These are phyloP conservation scores for Coleophoma eucalyptorum DNA, from an alignment of 2,329 filamentous ascomycete species.

Conservation along the genomic window DNA sequence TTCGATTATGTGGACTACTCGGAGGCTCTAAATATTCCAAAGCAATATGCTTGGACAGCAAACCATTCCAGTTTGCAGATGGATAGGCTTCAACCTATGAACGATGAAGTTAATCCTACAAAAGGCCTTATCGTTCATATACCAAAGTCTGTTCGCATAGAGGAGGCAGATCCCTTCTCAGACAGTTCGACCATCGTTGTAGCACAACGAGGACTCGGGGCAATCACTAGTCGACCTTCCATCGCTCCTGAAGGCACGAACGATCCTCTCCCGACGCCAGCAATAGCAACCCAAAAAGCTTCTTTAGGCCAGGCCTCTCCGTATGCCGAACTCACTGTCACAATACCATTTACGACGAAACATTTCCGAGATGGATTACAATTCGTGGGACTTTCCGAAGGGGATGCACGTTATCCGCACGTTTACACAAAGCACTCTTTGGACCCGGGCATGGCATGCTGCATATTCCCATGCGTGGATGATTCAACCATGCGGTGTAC, in stretches of 20 bases:
- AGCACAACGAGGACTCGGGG: conserved; percentile 32
- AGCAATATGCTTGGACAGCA: conserved; percentile 58
- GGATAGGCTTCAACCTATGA: conserved; percentile 51
- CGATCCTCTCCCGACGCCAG: conserved; percentile 27
- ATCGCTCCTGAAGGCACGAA: conserved; percentile 29
- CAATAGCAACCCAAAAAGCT: conserved; percentile 25
- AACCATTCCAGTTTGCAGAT: conserved; percentile 73
- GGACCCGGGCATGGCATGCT: conserved; percentile 75
- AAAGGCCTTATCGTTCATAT: conserved; percentile 56
- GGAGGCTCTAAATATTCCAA: conserved; percentile 56
- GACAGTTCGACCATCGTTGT: conserved; percentile 42
- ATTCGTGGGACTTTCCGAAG: conserved; percentile 80
- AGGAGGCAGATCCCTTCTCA: conserved; percentile 52
- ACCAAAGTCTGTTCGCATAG: conserved; percentile 57
- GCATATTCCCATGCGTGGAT: conserved; percentile 91
- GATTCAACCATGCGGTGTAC: conserved; percentile 75
- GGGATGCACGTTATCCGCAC: conserved; percentile 83
- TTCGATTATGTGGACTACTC: conserved; percentile 57
- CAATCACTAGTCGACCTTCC: conserved; percentile 14
- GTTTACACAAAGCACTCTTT: conserved; percentile 82
- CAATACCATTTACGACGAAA: conserved; percentile 74
- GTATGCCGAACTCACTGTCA: conserved; percentile 58
- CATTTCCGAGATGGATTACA: conserved; percentile 83
- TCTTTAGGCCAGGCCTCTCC: conserved; percentile 31
- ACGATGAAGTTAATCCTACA: conserved; percentile 34